Percentiles rank a stretch among this genome's conserved stretches.
phyloP scores from a whole-genome alignment of 306 rosid species.

The Spatholobus suberectus region DNA sequence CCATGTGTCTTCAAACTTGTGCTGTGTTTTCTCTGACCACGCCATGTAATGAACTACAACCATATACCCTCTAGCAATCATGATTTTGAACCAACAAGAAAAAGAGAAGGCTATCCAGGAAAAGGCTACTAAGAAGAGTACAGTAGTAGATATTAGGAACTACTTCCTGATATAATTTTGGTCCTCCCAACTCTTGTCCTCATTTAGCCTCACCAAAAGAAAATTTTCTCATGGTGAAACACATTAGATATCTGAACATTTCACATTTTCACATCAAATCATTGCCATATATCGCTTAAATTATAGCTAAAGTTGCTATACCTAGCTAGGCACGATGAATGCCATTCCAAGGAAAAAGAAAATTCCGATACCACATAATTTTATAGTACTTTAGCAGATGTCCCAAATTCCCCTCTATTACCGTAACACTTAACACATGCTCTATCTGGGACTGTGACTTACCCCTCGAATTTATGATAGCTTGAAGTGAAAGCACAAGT shows the following conservation, averaged over 20 bases:
- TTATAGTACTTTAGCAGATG: neutral
- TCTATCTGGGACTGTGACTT: neutral
- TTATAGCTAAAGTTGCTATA: neutral
- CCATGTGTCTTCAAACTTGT: slow-evolving; percentile 98
- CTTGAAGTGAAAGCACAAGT: slow-evolving; percentile 1
- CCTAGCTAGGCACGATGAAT: neutral
- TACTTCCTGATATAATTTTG: neutral
- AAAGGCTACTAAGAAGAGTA: slow-evolving; percentile 5
- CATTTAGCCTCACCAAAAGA: neutral
- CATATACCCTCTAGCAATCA: slow-evolving; percentile 22
- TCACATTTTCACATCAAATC: neutral
- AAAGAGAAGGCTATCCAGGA: slow-evolving; percentile 23
- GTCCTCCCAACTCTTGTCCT: neutral
- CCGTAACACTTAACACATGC: neutral
- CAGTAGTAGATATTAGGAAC: neutral
- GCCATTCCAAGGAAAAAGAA: neutral
- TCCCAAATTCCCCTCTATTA: neutral
- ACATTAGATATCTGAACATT: slow-evolving; percentile 13
- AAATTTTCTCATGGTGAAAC: slow-evolving; percentile 1
- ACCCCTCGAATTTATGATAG: neutral
- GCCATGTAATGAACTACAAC: slow-evolving; percentile 89
- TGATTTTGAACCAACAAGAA: slow-evolving; percentile 8
- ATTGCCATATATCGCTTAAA: neutral
- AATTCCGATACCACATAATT: neutral
- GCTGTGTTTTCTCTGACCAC: slow-evolving; percentile 83